These are phyloP conservation scores for Epichloe hybrida DNA, from an alignment of 2,329 filamentous ascomycete genomes.

Conservation along the genomic window DNA sequence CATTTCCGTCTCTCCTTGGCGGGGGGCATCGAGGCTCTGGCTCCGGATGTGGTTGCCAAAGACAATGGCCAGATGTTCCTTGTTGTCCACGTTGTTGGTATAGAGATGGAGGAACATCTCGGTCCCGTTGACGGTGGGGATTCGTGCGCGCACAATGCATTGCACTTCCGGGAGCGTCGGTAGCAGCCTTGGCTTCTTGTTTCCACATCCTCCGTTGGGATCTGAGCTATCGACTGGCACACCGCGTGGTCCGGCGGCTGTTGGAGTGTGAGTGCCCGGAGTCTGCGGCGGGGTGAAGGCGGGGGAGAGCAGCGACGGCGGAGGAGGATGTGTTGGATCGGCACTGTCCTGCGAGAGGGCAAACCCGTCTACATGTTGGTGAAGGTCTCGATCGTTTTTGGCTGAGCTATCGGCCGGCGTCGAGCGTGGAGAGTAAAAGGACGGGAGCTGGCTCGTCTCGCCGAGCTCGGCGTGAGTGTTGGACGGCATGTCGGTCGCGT, in stretches of 20 bases:
- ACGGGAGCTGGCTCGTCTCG: conserved; percentile 26
- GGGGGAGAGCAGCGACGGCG: conserved; percentile 69
- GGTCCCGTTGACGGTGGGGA: conserved; percentile 79
- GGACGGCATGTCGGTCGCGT: conserved; percentile 3
- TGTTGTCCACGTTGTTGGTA: conserved; percentile 81
- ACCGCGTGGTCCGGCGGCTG: conserved; percentile 30
- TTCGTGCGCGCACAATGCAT: conserved; percentile 86
- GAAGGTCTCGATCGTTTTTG: conserved; percentile 6
- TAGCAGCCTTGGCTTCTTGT: conserved; percentile 58
- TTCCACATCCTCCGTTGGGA: conserved; percentile 44
- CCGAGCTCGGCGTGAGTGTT: conserved; percentile 3
- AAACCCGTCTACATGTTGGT: conserved; percentile 21
- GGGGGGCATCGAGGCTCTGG: conserved; percentile 53
- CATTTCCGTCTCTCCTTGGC: conserved; percentile 69
- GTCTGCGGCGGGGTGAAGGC: conserved; percentile 65
- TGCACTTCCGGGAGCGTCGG: conserved; percentile 70
- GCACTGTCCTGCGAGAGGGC: conserved; percentile 19
- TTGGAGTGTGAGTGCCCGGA: conserved; percentile 43
- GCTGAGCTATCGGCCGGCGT: conserved; percentile 13
- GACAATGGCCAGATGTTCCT: conserved; percentile 94
- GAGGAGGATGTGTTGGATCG: conserved; percentile 20
- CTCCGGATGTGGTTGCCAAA: conserved; percentile 79
- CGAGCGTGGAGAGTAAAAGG: conserved; percentile 33
- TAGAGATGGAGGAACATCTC: conserved; percentile 98
- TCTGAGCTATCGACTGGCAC: conserved; percentile 47